These are phyloP conservation scores for Solanum gandarillasii DNA, from an alignment of 257 asterid species.

Conservation along the genomic window DNA sequence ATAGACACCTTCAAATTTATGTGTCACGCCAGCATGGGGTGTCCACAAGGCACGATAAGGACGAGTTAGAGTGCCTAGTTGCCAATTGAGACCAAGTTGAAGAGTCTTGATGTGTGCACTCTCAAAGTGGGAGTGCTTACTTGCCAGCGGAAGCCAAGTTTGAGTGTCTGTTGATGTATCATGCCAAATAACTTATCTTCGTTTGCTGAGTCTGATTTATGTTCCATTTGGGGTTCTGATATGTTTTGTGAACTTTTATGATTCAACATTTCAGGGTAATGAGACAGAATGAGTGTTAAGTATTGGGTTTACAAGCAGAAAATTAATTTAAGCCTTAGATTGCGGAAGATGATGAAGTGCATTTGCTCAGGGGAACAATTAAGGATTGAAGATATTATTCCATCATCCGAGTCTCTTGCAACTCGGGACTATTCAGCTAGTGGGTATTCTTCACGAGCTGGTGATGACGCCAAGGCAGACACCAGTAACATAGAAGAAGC, in stretches of 20 bases:
- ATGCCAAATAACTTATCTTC: not conserved
- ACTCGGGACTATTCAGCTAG: constrained; percentile 93
- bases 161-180: not conserved
- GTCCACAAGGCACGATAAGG: not conserved
- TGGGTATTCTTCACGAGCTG: constrained; percentile 76
- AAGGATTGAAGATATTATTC: constrained; percentile 54
- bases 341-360: constrained; percentile 88
- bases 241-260: not conserved
- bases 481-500: constrained; percentile 91
- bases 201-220: not conserved
- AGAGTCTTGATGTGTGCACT: not conserved
- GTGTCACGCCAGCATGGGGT: not conserved
- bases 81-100: not conserved
- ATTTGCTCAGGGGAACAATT: constrained; percentile 86
- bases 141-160: not conserved
- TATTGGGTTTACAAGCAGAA: constrained; percentile 59
- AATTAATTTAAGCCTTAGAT: constrained; percentile 22
- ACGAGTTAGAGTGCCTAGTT: not conserved
- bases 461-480: constrained; percentile 60
- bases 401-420: constrained; percentile 83
- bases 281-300: constrained; percentile 73
- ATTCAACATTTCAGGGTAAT: constrained; percentile 26
- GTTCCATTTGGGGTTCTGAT: not conserved
- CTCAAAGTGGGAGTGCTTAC: not conserved
- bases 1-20: not conserved